Base-by-base conservation (phyloP, 2,329 filamentous ascomycete genomes). In the Dactylella cylindrospora region DNA sequence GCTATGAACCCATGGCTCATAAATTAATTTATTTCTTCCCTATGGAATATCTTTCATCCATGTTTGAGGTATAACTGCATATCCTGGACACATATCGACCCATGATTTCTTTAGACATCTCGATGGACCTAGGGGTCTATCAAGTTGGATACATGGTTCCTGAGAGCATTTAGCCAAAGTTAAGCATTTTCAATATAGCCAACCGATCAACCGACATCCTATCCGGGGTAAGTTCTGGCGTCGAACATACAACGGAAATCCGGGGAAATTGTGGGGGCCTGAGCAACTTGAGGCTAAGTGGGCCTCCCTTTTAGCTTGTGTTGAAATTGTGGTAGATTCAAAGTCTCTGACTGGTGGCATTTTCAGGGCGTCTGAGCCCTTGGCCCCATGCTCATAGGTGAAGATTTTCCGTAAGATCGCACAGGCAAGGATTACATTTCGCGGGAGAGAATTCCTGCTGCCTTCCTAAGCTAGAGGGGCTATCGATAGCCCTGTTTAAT, bases 281-380 rank as follows among this genome's bases (percentile, higher is more conserved):
- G 22, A 13, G 20, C 12, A 5, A 15, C 10, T 15, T 19, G 8
- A 13, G 35, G 38, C n/a, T 36, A 12, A 12, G 28, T 23, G 12
- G 8, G 33, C 13, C 6, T 4, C 12, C 8, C 17, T 25, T n/a
- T 28, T 26, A 20, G 20, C 12, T 10, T 52, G 54, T 43, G 54
- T 61, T 61, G 54, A 29, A 46, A 52, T 32, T 61, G 54, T 61
- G 40, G 54, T 61, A 47, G 32, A 41, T 61, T 61, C 8, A 12
- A 12, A 12, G 15, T 15, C 26, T 52, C 19, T 47, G 8, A 61
- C 54, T 60, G 54, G 54, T 60, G 54, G 45, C 54, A 19, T 60
- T 59, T 41, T 43, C 50, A 39, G 40, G 25, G 13, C 20, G 32
- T n/a, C 32, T n/a, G n/a, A n/a, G n/a, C n/a, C n/a, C n/a, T n/a